Evolutionary conservation across 768 basidiomycete genomes (phyloP).

Genomic region (Amanita brunnescens): DNA sequence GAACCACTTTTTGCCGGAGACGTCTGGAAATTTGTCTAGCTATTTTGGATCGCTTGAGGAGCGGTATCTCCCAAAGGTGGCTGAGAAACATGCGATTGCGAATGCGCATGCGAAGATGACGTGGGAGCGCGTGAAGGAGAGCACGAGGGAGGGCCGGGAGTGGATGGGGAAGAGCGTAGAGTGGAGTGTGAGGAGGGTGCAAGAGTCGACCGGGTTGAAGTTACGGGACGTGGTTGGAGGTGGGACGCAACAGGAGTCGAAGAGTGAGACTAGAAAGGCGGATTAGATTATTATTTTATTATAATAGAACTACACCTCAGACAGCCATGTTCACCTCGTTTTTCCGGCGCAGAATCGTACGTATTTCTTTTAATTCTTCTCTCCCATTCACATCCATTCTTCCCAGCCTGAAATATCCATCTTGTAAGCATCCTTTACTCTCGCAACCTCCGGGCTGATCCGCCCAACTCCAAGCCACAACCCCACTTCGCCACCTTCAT

Average conservation of each 20-base stretch:
- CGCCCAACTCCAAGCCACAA: constrained; percentile 49
- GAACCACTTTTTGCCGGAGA: constrained; percentile 82
- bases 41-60: constrained; percentile 70
- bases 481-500: constrained; percentile 56
- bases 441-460: background rate
- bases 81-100: constrained; percentile 58
- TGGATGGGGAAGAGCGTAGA: constrained; percentile 36
- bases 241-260: too few species aligned
- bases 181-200: constrained; percentile 42
- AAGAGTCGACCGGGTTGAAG: constrained; percentile 68
- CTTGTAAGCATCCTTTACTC: background rate
- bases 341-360: background rate
- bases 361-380: constrained; percentile 4
- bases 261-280: too few species aligned
- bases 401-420: background rate
- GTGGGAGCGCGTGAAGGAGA: constrained; percentile 47
- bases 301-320: too few species aligned
- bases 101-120: constrained; percentile 53
- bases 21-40: constrained; percentile 54
- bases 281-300: too few species aligned
- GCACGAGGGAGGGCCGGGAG: constrained; percentile 36
- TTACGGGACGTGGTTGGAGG: constrained; percentile 50
- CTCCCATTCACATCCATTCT: background rate
- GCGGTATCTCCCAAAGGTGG: constrained; percentile 55
- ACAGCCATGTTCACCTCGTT: constrained; percentile 6